Base-by-base conservation (phyloP, 306 rosid species). In the Cucumis cinereus region DNA sequence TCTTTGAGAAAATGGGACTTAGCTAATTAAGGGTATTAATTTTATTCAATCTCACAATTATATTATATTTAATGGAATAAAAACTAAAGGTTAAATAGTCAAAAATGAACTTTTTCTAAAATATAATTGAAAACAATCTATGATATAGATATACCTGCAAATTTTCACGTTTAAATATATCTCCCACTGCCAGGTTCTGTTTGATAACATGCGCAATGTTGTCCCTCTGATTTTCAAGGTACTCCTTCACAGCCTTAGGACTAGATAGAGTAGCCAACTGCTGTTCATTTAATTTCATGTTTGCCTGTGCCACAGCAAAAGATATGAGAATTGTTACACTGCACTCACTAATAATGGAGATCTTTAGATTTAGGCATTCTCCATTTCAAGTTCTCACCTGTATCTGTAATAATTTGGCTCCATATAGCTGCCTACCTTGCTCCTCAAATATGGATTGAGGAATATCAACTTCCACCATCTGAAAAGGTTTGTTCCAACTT, bases 121-220 rank as follows among this genome's bases (percentile, higher is more conserved):
- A 52, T 8, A 30, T 1, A 14, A 30, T 20, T 4, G 28, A 22
- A 36, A 36, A 33, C 4, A 23, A 35, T 19, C 63, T 78, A 47
- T 73, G 30, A 38, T 73, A 76, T 36, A 78, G 26, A 81, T 49
- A 20, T 55, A 90, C 98, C 98, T 94, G 84, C 84, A 94, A 78
- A 85, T 91, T 89, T 84, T 94, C 97, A 40, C 93, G 97, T 81
- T 81, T 86, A 77, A 83, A 94, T 77, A 94, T 84, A 83, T 94
- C 98, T 82, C 96, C 98, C n/a, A 94, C 97, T 20, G 98, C 98
- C 35, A 94, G 89, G 83, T 88, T 91, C 85, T 94, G 98, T 81
- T 91, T 94, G 81, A 94, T 94, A 82, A 83, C 75, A 56, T 87
- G 86, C 56, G 61, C 83, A 73, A 94, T 94, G 58, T 91, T 94